Evolutionary conservation across 768 basidiomycete genomes (phyloP).

Genomic region (Suillus placidus): DNA sequence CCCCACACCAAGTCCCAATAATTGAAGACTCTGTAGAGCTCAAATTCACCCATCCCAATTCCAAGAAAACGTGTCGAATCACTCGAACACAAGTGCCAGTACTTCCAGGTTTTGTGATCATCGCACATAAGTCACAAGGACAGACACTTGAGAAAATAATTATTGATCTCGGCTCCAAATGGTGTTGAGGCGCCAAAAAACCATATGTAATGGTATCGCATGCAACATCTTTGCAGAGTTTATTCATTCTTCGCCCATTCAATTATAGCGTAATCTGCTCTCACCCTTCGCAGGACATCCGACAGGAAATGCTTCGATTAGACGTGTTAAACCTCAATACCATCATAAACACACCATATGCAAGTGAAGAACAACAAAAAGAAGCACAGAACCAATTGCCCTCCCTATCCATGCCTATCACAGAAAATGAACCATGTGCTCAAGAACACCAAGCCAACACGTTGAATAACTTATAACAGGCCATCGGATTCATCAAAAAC

Average conservation of each 20-base stretch:
- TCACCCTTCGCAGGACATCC: background rate
- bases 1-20: too few relatives aligned
- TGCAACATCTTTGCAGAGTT: slow-evolving; percentile 28
- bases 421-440: background rate
- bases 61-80: slow-evolving; percentile 20
- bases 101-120: slow-evolving; percentile 25
- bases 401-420: background rate
- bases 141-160: background rate
- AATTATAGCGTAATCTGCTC: slow-evolving; percentile 11
- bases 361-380: background rate
- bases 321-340: background rate
- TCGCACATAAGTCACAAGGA: background rate
- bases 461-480: background rate
- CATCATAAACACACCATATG: background rate
- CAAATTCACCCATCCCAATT: slow-evolving; percentile 25
- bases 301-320: background rate
- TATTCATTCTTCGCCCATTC: slow-evolving; percentile 36
- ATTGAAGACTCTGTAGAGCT: slow-evolving; percentile 27
- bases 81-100: slow-evolving; percentile 39
- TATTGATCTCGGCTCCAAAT: background rate
- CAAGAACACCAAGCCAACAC: too few relatives aligned
- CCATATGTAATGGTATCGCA: slow-evolving; percentile 48
- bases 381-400: background rate
- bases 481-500: background rate
- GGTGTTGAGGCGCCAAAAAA: slow-evolving; percentile 29